Evolutionary conservation across 2,329 filamentous ascomycete species (phyloP).

Genomic region (Exophiala bonariae): DNA sequence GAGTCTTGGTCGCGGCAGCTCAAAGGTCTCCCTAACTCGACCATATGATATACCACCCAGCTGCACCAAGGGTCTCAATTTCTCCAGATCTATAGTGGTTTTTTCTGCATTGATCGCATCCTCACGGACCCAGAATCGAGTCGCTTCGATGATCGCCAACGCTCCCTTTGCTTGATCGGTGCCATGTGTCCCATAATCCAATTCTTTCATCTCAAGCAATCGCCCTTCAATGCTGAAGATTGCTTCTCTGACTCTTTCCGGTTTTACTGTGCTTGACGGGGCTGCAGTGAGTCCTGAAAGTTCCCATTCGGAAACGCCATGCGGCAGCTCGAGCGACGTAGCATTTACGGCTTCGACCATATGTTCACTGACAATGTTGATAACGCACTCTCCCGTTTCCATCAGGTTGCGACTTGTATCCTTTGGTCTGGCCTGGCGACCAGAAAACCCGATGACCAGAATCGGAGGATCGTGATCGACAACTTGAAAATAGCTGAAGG

Average conservation of each 20-base stretch:
- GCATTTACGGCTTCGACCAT: constrained; percentile 85
- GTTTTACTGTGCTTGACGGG: constrained; percentile 63
- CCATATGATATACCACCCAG: constrained; percentile 85
- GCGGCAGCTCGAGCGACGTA: constrained; percentile 72
- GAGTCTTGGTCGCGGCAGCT: constrained; percentile 42
- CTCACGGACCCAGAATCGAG: constrained; percentile 83
- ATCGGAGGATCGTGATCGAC: constrained; percentile 83
- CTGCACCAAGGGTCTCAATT: constrained; percentile 70
- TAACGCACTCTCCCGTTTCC: constrained; percentile 71
- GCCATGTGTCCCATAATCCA: constrained; percentile 52
- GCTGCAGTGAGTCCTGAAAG: constrained; percentile 72
- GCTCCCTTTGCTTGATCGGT: constrained; percentile 68
- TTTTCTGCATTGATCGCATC: constrained; percentile 79
- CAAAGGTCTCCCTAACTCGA: constrained; percentile 66
- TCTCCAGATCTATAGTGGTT: constrained; percentile 56
- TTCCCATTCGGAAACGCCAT: constrained; percentile 72
- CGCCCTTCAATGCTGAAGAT: constrained; percentile 79
- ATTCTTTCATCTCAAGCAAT: constrained; percentile 72
- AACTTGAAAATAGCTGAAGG: constrained; percentile 83
- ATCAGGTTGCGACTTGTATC: constrained; percentile 75
- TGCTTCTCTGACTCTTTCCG: constrained; percentile 75
- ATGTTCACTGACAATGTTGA: constrained; percentile 84
- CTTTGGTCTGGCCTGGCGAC: constrained; percentile 63
- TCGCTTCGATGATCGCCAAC: constrained; percentile 76
- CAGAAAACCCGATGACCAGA: constrained; percentile 66